Conservation (phyloP, 352 stramenopile species). For the Stramenopiles sp. region DNA sequence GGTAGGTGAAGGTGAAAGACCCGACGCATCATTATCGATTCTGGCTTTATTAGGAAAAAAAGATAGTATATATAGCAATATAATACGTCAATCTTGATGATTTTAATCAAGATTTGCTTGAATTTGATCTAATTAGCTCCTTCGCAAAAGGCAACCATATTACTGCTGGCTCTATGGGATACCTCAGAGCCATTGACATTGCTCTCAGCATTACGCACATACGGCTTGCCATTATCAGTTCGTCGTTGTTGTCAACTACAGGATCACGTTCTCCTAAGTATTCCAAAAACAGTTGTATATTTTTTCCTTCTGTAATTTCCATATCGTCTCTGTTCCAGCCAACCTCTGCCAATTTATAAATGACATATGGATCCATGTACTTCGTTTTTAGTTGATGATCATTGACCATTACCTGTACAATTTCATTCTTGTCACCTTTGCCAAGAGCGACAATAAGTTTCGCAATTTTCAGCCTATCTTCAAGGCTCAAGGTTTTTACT, state of each 20-base stretch:
- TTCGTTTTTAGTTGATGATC: slow-evolving; percentile 49
- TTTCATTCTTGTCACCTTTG: slow-evolving; percentile 41
- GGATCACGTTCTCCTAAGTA: slow-evolving; percentile 45
- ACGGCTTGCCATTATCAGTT: slow-evolving; percentile 11
- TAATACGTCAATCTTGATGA: too few relatives aligned
- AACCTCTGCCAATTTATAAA: slow-evolving; percentile 51
- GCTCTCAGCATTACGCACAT: too few relatives aligned
- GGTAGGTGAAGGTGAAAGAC: too few relatives aligned
- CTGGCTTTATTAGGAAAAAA: too few relatives aligned
- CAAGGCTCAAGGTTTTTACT: slow-evolving; percentile 50
- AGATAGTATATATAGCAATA: too few relatives aligned
- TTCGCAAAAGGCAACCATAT: too few relatives aligned
- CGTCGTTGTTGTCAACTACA: neutral
- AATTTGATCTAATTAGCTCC: too few relatives aligned
- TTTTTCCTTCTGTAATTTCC: slow-evolving; percentile 50
- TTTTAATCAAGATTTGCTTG: too few relatives aligned
- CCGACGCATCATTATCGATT: too few relatives aligned
- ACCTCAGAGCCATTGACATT: too few relatives aligned
- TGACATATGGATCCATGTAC: slow-evolving; percentile 50
- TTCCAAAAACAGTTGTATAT: slow-evolving; percentile 56
- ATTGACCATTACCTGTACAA: slow-evolving; percentile 44
- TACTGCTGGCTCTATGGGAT: too few relatives aligned
- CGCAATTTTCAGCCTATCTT: slow-evolving; percentile 44
- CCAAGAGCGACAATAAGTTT: slow-evolving; percentile 56
- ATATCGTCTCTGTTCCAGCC: slow-evolving; percentile 63